Percentiles rank a stretch among this genome's conserved stretches.
phyloP scores from a whole-genome alignment of 2,329 filamentous ascomycete species.

The Clarireedia homoeocarpa region DNA sequence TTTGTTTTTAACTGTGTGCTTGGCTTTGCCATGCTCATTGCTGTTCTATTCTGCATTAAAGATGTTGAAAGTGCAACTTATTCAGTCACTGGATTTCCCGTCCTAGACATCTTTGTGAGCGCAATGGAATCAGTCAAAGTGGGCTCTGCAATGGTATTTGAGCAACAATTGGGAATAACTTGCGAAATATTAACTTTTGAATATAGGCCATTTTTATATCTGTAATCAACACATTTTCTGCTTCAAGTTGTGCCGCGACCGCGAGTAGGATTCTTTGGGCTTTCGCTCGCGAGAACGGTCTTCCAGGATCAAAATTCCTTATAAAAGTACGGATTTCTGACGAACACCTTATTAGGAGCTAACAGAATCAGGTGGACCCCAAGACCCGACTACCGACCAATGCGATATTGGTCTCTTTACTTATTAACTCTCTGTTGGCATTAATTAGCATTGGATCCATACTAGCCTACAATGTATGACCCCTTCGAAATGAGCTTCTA shows the following conservation, averaged over 20 bases:
- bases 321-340: neutral
- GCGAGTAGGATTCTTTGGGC: constrained; percentile 1
- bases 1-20: neutral
- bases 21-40: constrained; percentile 5
- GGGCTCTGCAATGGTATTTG: neutral
- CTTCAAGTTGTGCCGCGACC: neutral
- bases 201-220: neutral
- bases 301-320: neutral
- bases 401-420: neutral
- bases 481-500: no score
- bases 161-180: no score
- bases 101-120: neutral
- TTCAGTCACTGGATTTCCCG: neutral
- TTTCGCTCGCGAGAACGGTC: neutral
- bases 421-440: neutral
- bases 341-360: no score
- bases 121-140: neutral
- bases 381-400: constrained; percentile 2
- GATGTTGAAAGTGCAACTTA: neutral
- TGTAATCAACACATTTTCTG: neutral
- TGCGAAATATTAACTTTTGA: no score
- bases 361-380: neutral
- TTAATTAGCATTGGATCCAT: neutral
- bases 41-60: constrained; percentile 2
- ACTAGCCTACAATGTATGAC: neutral